These are phyloP conservation scores for Naganishia randhawae DNA, from an alignment of 768 basidiomycete species.

Conservation along the genomic window DNA sequence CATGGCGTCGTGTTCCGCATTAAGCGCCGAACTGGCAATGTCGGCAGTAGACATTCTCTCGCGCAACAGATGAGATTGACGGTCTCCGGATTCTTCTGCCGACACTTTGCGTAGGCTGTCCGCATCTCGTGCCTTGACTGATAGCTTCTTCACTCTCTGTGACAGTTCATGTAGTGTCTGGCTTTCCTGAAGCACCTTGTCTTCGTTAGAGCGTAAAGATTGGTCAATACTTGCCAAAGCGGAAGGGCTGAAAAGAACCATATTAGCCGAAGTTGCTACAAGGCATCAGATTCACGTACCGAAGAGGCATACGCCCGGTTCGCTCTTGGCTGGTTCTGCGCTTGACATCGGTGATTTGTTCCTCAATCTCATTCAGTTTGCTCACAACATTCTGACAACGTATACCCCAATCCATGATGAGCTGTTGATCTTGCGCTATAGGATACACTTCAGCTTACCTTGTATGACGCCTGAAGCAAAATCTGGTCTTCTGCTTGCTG, in stretches of 20 bases:
- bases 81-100: background rate
- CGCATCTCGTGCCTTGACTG: background rate
- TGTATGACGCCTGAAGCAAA: slow-evolving; percentile 66
- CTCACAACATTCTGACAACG: slow-evolving; percentile 61
- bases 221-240: slow-evolving; percentile 79
- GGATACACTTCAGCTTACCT: slow-evolving; percentile 56
- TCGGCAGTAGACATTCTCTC: slow-evolving; percentile 1
- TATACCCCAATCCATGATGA: slow-evolving; percentile 17
- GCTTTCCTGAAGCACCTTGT: slow-evolving; percentile 42
- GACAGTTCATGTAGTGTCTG: slow-evolving; percentile 49
- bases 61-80: too few relatives aligned
- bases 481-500: slow-evolving; percentile 79
- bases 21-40: slow-evolving; percentile 17
- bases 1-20: slow-evolving; percentile 3
- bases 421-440: background rate
- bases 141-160: slow-evolving; percentile 5
- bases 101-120: background rate
- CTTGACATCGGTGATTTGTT: slow-evolving; percentile 65
- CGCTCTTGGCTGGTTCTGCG: slow-evolving; percentile 64
- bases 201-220: slow-evolving; percentile 78
- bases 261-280: background rate
- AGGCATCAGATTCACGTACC: slow-evolving; percentile 53
- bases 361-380: slow-evolving; percentile 74
- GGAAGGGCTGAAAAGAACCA: slow-evolving; percentile 42
- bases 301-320: slow-evolving; percentile 62